Percentiles rank a stretch among this genome's conserved stretches.
Evolutionary conservation across 495 filamentous ascomycete species (phyloP).

Genomic region (Penicillium ucsense): DNA sequence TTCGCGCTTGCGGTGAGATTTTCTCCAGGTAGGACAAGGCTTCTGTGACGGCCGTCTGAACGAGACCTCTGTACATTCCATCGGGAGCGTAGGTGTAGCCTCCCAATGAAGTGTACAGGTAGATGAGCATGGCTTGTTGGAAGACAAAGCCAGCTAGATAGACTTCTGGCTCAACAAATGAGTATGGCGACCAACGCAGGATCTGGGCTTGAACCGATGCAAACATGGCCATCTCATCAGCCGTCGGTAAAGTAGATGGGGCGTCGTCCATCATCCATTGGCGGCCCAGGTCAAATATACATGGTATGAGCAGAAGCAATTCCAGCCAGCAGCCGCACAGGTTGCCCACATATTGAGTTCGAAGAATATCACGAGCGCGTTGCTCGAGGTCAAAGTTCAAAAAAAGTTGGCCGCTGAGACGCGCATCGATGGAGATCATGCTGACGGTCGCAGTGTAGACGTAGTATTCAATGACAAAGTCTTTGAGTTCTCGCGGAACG

Average conservation of each 20-base stretch:
- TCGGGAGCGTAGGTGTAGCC: conserved; percentile 17
- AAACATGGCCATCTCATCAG: conserved; percentile 31
- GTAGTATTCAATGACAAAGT: conserved; percentile 33
- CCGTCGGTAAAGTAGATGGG: conserved; percentile 15
- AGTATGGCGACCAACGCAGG: conserved; percentile 24
- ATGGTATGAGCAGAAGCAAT: conserved; percentile 24
- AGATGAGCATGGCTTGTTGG: conserved; percentile 29
- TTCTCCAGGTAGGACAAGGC: conserved; percentile 21
- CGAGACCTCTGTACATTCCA: conserved; percentile 24
- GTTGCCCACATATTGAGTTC: conserved; percentile 25
- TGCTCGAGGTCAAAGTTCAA: conserved; percentile 30
- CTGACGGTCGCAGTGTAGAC: conserved; percentile 32
- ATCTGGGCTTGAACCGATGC: conserved; percentile 29
- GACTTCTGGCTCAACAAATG: conserved; percentile 23
- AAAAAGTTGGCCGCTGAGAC: conserved; percentile 23
- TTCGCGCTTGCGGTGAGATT: conserved; percentile 19
- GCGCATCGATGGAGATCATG: conserved; percentile 33
- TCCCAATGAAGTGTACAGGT: conserved; percentile 24
- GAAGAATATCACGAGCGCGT: conserved; percentile 20
- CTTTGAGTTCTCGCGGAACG: conserved; percentile 26
- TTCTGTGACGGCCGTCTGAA: conserved; percentile 21
- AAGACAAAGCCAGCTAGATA: conserved; percentile 26
- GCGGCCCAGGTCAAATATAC: conserved; percentile 31
- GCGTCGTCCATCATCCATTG: conserved; percentile 27
- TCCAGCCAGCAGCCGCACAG: conserved; percentile 31